Base-by-base conservation (phyloP, 1,284 basidiomycete species). In the Boletus nobilissimus region DNA sequence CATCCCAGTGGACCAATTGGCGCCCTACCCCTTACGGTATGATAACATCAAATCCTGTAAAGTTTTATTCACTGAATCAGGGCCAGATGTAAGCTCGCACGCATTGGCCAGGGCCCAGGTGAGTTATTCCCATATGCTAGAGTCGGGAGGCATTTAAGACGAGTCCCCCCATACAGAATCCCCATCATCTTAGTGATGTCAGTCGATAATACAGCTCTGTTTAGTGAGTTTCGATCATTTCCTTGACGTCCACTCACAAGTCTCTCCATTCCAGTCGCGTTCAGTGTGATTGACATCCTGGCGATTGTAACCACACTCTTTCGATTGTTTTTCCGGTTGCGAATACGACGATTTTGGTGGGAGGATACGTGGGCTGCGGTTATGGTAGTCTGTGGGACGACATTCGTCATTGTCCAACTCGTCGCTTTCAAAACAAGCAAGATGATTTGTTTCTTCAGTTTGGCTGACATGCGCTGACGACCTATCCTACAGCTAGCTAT, bases 291-390 rank as follows among this genome's bases (percentile, higher is more conserved):
- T 19, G 32, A 76, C 6, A 40, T 60, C 64, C 62, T 81, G 16
- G 72, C 65, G 19, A 24, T 72, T 0, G 46, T 78, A 5, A 67
- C 82, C 57, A 81, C 80, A 2, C 38, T 75, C 8, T 80, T 82
- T 76, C 81, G 81, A 22, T 24, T 84, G 18, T 72, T 54, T 1
- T 75, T 83, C 51, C 80, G 81, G 19, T 70, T 77, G 14, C 65
- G 36, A 36, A 77, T 83, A 71, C 75, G 43, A 60, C 51, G 76
- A 36, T 76, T 82, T 54, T 81, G 81, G 82, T 82, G 81, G 82
- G 82, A 83, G 73, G 82, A 82, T 43, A 32, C 32, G 2, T 82
- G 82, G 83, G 80, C 81, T 26, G 70, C 66, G 0, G 34, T 80
- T 18, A 75, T 76, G 11, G 36, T 38, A 1, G 19, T 77, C 26